Conservation (phyloP, 176 grass and related monocot species). For the Triticum urartu region DNA sequence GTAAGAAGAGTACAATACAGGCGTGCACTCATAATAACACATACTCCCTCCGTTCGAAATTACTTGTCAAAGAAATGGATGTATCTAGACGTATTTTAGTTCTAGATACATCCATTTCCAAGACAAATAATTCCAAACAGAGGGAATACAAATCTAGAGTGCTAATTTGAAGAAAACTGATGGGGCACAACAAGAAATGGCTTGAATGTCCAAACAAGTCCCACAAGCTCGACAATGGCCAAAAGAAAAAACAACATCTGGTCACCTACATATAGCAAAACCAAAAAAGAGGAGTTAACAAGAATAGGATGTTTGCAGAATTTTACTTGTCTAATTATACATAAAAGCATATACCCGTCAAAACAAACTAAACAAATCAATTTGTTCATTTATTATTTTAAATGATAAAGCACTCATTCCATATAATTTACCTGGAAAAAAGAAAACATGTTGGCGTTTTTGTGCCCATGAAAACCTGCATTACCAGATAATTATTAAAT, state of each 20-base stretch:
- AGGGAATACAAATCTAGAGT: not conserved
- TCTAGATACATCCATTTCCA: no score
- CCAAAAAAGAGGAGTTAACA: not conserved
- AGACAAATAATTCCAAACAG: no score
- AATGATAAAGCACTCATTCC: not conserved
- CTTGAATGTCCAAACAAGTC: conserved; percentile 51
- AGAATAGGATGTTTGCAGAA: not conserved
- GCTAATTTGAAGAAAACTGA: not conserved
- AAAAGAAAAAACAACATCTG: conserved; percentile 56
- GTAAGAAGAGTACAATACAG: no score
- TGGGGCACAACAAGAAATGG: conserved; percentile 32
- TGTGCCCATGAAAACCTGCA: conserved; percentile 70
- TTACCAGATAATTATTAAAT: not conserved
- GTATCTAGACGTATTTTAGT: no score
- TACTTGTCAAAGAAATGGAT: no score
- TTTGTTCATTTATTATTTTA: not conserved
- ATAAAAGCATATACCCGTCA: not conserved
- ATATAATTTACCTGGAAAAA: conserved; percentile 50
- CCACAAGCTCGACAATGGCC: conserved; percentile 23
- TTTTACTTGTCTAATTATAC: not conserved
- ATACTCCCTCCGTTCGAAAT: no score
- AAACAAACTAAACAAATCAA: not conserved
- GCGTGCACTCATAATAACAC: not conserved
- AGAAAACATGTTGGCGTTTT: conserved; percentile 48
- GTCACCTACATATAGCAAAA: conserved; percentile 33